Conservation (phyloP, 2,329 filamentous ascomycete genomes). For the Diplodia intermedia region DNA sequence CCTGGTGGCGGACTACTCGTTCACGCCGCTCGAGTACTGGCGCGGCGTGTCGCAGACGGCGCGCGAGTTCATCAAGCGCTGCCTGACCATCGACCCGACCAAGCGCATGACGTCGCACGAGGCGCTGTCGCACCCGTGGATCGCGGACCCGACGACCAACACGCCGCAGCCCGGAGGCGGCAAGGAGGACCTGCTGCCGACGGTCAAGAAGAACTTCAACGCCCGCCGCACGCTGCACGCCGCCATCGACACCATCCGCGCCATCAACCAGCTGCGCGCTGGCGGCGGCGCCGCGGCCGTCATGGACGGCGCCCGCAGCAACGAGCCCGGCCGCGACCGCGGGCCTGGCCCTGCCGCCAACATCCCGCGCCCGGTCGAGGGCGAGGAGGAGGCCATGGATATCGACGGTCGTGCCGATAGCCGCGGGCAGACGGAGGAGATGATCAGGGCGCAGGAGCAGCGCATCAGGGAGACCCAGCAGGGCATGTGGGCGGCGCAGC, state of each 20-base stretch:
- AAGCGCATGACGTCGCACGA: constrained; percentile 91
- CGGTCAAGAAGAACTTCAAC: constrained; percentile 75
- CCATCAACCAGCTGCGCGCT: constrained; percentile 71
- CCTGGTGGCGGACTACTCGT: constrained; percentile 92
- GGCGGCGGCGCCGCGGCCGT: constrained; percentile 61
- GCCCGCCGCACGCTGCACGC: constrained; percentile 69
- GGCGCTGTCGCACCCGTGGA: constrained; percentile 70
- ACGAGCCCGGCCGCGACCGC: constrained; percentile 54
- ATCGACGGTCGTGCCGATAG: constrained; percentile 66
- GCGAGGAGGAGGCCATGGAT: constrained; percentile 51
- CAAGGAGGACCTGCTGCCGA: constrained; percentile 65
- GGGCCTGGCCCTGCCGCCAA: constrained; percentile 35
- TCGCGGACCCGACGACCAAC: constrained; percentile 63
- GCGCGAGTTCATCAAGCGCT: constrained; percentile 90
- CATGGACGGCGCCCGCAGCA: constrained; percentile 67
- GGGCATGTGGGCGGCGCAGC: constrained; percentile 58
- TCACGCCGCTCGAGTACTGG: constrained; percentile 96
- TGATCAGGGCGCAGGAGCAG: constrained; percentile 66
- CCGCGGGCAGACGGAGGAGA: constrained; percentile 66
- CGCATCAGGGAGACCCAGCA: constrained; percentile 65
- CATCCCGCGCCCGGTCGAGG: constrained; percentile 27
- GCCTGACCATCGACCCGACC: constrained; percentile 86
- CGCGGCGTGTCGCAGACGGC: constrained; percentile 81
- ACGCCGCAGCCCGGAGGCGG: constrained; percentile 39
- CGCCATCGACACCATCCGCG: constrained; percentile 71